These are phyloP conservation scores for Eimeria tenella DNA, from an alignment of 169 alveolate genomes.

Conservation along the genomic window DNA sequence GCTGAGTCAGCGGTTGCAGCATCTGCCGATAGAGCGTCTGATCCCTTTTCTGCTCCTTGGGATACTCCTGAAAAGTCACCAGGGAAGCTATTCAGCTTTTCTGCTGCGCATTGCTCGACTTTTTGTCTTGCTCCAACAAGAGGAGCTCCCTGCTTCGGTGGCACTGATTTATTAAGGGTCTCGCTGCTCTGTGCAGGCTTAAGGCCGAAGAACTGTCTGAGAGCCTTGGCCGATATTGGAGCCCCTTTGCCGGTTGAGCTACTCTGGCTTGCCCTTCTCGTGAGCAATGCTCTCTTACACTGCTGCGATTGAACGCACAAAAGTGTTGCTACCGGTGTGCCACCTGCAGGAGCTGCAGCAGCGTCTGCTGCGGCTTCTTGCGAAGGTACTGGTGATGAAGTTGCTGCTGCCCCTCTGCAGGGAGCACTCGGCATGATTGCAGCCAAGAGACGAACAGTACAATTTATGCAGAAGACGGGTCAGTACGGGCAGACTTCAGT, in stretches of 20 bases:
- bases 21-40: neutral
- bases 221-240: conserved; percentile 30
- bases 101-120: neutral
- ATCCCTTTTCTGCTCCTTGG: neutral
- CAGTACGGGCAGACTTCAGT: neutral
- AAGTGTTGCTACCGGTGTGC: neutral
- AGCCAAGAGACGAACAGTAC: neutral
- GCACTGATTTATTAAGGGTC: no score
- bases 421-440: conserved; percentile 37
- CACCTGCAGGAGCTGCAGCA: neutral
- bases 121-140: neutral
- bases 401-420: conserved; percentile 39
- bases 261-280: neutral
- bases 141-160: neutral
- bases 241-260: neutral
- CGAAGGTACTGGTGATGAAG: neutral
- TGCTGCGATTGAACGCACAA: neutral
- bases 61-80: neutral
- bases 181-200: neutral
- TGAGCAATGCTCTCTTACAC: conserved; percentile 4
- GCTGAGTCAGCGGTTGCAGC: neutral
- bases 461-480: neutral
- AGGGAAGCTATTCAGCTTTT: neutral
- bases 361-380: conserved; percentile 19
- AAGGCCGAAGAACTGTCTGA: conserved; percentile 20